Base-by-base conservation (phyloP, 768 basidiomycete species). In the Lactarius indigo region DNA sequence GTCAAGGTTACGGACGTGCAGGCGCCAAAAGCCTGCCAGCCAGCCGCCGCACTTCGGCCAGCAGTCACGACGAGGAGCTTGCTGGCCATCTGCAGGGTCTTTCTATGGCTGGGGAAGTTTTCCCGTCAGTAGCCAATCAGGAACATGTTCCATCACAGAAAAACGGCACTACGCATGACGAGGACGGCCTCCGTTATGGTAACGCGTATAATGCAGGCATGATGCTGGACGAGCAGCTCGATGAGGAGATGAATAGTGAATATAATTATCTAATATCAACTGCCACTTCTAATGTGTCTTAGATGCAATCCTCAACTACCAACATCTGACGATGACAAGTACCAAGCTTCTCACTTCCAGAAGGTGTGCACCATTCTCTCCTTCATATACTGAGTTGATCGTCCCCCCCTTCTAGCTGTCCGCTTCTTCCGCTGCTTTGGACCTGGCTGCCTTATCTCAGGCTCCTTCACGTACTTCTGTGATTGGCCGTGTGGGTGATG, bases 11-110 rank as follows among this genome's bases (percentile, higher is more conserved):
- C 73, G 79, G 82, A 58, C 87, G 91, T 66, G 77, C 85, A 35
- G 92, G 91, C 61, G 91, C 92, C 5, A 94, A 92, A 79, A 94
- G 92, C 73, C 94, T 95, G 92, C 93, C 93, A 44, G 91, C 92
- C 17, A 94, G 92, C 72, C 87, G 93, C 67, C 88, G 93, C 65
- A 92, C 90, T 13, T 95, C 93, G 4, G 90, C 92, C 20, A 94
- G 92, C 73, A 88, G 87, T 70, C 89, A 91, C 65, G 92, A 94
- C 69, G 92, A 92, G 66, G 91, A 94, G 65, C 78, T 94, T 70
- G 88, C 88, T 18, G 81, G 83, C 59, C 90, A 92, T 71, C 80
- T 93, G 63, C 87, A 92, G 71, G 87, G 86, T 31, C 79, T 94
- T 67, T 86, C 85, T 15, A 77, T 94, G 65, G 82, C 82, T 17